A percentile compares a stretch with the other conserved stretches of the same genome.
These are phyloP conservation scores for Fusarium sarcochroum DNA, from an alignment of 2,329 filamentous ascomycete species.

Conservation along the genomic window DNA sequence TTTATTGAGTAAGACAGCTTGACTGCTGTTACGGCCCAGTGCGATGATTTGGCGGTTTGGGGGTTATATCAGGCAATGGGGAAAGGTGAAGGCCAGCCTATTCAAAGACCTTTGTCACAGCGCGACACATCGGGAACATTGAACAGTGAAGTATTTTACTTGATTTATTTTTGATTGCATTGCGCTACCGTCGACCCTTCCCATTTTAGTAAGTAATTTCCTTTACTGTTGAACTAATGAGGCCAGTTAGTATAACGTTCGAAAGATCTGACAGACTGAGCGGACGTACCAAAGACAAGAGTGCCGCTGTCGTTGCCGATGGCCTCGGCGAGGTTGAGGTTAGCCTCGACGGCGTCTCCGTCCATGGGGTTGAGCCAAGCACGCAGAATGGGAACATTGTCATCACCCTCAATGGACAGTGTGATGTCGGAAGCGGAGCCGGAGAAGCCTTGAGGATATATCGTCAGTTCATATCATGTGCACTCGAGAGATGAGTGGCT, in stretches of 20 bases:
- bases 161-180: slow-evolving; percentile 7
- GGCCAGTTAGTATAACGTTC: not conserved
- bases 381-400: slow-evolving; percentile 65
- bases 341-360: slow-evolving; percentile 57
- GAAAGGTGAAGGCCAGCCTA: too few species aligned
- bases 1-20: too few species aligned
- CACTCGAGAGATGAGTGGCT: not conserved
- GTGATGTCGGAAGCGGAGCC: slow-evolving; percentile 61
- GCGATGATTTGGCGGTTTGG: too few species aligned
- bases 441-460: slow-evolving; percentile 56
- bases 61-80: too few species aligned
- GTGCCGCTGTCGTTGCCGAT: slow-evolving; percentile 67
- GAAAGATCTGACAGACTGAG: rapidly evolving
- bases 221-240: not conserved
- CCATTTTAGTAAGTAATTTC: not conserved
- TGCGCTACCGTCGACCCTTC: too few species aligned
- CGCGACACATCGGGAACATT: rapidly evolving
- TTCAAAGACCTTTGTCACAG: not conserved
- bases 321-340: slow-evolving; percentile 70
- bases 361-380: slow-evolving; percentile 60
- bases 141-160: not conserved
- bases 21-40: too few species aligned
- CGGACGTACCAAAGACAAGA: slow-evolving; percentile 37
- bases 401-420: slow-evolving; percentile 66
- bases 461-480: not conserved